Base-by-base conservation (phyloP, 768 basidiomycete genomes). In the Mycena kentingensis region DNA sequence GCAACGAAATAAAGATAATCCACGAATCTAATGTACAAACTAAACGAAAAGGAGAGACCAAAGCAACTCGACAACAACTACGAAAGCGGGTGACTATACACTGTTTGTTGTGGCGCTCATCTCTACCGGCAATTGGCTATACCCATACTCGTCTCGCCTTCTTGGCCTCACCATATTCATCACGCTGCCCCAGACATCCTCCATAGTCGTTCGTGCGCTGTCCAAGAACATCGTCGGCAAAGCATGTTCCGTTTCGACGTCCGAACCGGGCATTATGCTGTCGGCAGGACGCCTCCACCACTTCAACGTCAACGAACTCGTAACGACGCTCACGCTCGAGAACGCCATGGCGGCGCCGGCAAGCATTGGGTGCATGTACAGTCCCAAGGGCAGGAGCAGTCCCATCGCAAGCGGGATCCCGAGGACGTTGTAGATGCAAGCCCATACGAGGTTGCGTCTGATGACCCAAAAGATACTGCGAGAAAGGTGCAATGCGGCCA, bases 291-390 rank as follows among this genome's bases (percentile, higher is more conserved):
- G 76, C 43, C 71, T 78, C 93, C 93, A 96, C 81, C 87, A 84
- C 64, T 81, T 87, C 57, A 99, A 77, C 39, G 89, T 82, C 65
- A 98, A 73, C 53, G 91, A 94, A 54, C 90, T 93, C 24, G 82
- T 84, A 15, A 99, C 96, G 46, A 99, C 97, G 60, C 91, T 94
- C 31, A 98, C 96, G 61, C 88, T 92, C 28, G 92, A 95, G 69
- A 93, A 94, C 22, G 97, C 97, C 97, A 99, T 99, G 24, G 95
- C 95, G 3, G 88, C 93, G n/a, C 93, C 96, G 0, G 97, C 93
- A 74, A 94, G 84, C 96, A 98, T 98, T 8, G 97, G 97, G 62
- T 94, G 97, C 66, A 98, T 84, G 68, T 94, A 92, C 25, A 96
- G 59, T 13, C 93, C 93, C 67, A 93, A 81, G 0, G 97, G 97